Base-by-base conservation (phyloP, 2,329 filamentous ascomycete genomes). In the Diplodia corticola region DNA sequence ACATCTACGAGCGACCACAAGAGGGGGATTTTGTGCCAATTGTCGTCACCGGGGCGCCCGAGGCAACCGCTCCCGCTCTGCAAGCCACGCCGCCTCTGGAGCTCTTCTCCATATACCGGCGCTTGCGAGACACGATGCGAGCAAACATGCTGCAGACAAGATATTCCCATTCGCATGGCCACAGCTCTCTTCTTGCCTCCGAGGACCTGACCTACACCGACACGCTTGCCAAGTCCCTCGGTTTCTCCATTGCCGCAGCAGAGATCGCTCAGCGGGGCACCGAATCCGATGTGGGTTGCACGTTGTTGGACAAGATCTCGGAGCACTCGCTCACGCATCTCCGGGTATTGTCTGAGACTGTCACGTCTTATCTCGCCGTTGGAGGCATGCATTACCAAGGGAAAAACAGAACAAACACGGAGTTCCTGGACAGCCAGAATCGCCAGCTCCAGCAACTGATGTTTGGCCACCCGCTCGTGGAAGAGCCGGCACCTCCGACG, bases 221-320 rank as follows among this genome's bases (percentile, higher is more conserved):
- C 71, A 84, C 85, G 1, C 77, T 93, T 12, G 85, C 88, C 15
- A 83, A 84, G 67, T 82, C 88, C 1, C 87, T 97, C 15, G 94
- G 92, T 1, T 92, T 89, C 75, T 94, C 93, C 0, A 93, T 99
- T 67, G 89, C 93, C 9, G 89, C 93, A 0, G 88, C 91, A 4
- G 95, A 99, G 79, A 97, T 98, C 70, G 89, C 93, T 69, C 93
- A 97, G 76, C 90, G 95, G 71, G 95, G 95, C 6, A 83, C 92
- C 3, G 90, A 92, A 71, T 88, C 88, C 24, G 86, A 90, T 69
- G 64, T 74, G 26, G 89, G 91, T 64, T 84, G 88, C 76, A 94
- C 90, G 5, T 80, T 98, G 53, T 79, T 98, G 22, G 90, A 94
- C 70, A 93, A 89, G 72, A 90, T 98, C 61, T 89, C 95, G 0